These are phyloP conservation scores for Lumnitzera racemosa DNA, from an alignment of 345 rosid species.

Conservation along the genomic window DNA sequence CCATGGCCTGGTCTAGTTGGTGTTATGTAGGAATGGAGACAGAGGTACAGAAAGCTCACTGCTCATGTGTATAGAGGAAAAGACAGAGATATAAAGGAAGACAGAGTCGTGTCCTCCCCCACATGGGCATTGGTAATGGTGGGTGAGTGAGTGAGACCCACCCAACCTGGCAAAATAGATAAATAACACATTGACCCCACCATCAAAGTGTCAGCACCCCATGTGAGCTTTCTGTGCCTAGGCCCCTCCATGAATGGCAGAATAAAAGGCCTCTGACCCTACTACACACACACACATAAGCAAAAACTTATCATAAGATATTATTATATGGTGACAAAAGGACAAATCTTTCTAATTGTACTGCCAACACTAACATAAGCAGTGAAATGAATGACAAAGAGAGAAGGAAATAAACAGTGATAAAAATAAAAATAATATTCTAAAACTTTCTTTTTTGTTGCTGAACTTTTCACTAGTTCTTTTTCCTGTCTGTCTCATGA, in stretches of 20 bases:
- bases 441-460: slow-evolving; percentile 3
- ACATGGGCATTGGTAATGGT: slow-evolving; percentile 20
- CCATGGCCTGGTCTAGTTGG: no score
- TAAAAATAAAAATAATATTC: background rate
- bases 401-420: background rate
- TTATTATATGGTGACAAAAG: slow-evolving; percentile 3
- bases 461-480: slow-evolving; percentile 4
- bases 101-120: slow-evolving; percentile 12
- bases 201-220: slow-evolving; percentile 19
- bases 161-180: slow-evolving; percentile 23
- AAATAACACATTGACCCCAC: slow-evolving; percentile 7
- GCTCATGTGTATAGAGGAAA: background rate
- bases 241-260: slow-evolving; percentile 13
- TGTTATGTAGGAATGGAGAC: no score
- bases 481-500: slow-evolving; percentile 9
- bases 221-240: slow-evolving; percentile 24
- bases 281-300: background rate
- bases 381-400: background rate
- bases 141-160: slow-evolving; percentile 16
- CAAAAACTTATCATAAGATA: background rate
- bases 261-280: background rate
- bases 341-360: slow-evolving; percentile 8
- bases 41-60: no score
- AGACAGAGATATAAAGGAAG: background rate
- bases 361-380: slow-evolving; percentile 2